Base-by-base conservation (phyloP, 139 green algal genomes). In the Limnomonas spitsbergensis region DNA sequence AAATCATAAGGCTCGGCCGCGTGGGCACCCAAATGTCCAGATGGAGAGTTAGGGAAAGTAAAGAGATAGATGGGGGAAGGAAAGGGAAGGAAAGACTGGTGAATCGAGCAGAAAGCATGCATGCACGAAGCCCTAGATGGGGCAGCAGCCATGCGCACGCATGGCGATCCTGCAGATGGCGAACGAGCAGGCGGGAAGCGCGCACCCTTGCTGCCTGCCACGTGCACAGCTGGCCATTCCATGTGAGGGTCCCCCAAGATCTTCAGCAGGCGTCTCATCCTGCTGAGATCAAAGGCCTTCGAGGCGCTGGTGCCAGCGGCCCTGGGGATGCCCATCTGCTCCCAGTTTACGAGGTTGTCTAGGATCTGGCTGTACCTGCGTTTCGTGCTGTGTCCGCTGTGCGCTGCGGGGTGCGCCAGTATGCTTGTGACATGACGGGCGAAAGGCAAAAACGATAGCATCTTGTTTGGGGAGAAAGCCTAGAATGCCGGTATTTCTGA, bases 141-240 rank as follows among this genome's bases (percentile, higher is more conserved):
- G n/a, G n/a, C n/a, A n/a, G n/a, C n/a, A n/a, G n/a, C n/a, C n/a
- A n/a, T n/a, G n/a, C n/a, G n/a, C n/a, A n/a, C n/a, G n/a, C n/a
- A n/a, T n/a, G n/a, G n/a, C n/a, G n/a, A n/a, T n/a, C n/a, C n/a
- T n/a, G n/a, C n/a, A n/a, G n/a, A n/a, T n/a, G n/a, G n/a, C n/a
- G n/a, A n/a, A n/a, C n/a, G n/a, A n/a, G n/a, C n/a, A n/a, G n/a
- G n/a, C n/a, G n/a, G n/a, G n/a, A n/a, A n/a, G n/a, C n/a, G n/a
- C n/a, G n/a, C 36, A 81, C 94, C 94, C 78, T 98, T 98, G 67
- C 89, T 97, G 39, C 94, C 94, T 2, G 91, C 92, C 4, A 98
- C 81, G 73, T 97, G 94, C 2, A 95, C 83, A 1, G 85, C 87
- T 9, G 73, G 79, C 78, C 84, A 80, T 1, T 36, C 38, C 3